Evolutionary conservation across 176 grass and related monocot species (phyloP).

Genomic region (Bromus sterilis): DNA sequence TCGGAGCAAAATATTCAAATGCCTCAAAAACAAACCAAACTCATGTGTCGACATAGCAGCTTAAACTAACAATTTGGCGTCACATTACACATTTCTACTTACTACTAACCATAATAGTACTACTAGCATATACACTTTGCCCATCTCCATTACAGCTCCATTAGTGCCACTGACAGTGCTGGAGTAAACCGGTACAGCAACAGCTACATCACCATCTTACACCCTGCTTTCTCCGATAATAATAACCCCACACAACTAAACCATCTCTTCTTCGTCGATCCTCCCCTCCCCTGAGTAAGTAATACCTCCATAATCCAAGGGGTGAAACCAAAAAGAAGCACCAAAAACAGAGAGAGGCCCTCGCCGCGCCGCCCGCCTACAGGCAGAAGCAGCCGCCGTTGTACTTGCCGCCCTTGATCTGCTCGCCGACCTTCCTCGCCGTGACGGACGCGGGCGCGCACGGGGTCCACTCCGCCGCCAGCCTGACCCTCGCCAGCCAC

Average conservation of each 20-base stretch:
- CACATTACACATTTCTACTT: neutral
- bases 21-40: too few relatives aligned
- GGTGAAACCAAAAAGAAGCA: neutral
- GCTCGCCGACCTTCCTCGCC: slow-evolving; percentile 27
- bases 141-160: neutral
- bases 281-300: neutral
- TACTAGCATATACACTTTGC: neutral
- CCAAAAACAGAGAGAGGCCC: neutral
- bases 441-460: slow-evolving; percentile 21
- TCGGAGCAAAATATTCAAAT: too few relatives aligned
- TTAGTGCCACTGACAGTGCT: neutral
- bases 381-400: slow-evolving; percentile 54
- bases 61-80: neutral
- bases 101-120: neutral
- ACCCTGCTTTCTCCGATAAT: neutral
- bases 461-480: slow-evolving; percentile 58
- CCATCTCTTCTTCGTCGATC: neutral
- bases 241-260: neutral
- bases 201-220: neutral
- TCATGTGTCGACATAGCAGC: too few relatives aligned
- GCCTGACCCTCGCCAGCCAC: slow-evolving; percentile 49
- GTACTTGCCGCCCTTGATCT: slow-evolving; percentile 11
- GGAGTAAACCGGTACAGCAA: neutral
- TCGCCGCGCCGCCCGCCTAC: neutral
- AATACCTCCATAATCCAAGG: neutral